Evolutionary conservation across 805 yeast species (phyloP).

Genomic region (Ogataea nonfermentans): DNA sequence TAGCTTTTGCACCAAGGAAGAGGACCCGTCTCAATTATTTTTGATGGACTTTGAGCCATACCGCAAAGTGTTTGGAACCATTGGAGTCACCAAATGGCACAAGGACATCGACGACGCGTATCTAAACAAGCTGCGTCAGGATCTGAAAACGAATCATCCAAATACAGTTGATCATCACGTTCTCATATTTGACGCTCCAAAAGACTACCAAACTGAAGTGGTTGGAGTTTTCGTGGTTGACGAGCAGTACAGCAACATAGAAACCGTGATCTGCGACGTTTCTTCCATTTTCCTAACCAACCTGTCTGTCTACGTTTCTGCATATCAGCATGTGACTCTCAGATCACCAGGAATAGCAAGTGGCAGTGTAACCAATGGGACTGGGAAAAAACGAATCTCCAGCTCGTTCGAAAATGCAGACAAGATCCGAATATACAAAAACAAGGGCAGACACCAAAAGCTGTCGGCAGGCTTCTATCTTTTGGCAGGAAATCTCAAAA

Average conservation of each 20-base stretch:
- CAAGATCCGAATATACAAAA: slow-evolving; percentile 39
- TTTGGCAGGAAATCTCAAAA: slow-evolving; percentile 73
- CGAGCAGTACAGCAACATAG: slow-evolving; percentile 35
- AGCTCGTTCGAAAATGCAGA: slow-evolving; percentile 36
- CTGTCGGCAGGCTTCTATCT: slow-evolving; percentile 73
- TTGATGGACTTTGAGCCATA: slow-evolving; percentile 89
- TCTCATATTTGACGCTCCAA: slow-evolving; percentile 53
- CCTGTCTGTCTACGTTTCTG: slow-evolving; percentile 65
- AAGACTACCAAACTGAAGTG: slow-evolving; percentile 3
- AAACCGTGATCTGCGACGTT: slow-evolving; percentile 72
- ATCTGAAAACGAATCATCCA: slow-evolving; percentile 48
- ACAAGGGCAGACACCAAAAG: slow-evolving; percentile 73
- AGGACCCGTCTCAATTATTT: slow-evolving; percentile 46
- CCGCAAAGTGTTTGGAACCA: slow-evolving; percentile 67
- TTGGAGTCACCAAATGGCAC: slow-evolving; percentile 42
- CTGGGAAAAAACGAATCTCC: slow-evolving; percentile 28
- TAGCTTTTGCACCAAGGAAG: slow-evolving; percentile 54
- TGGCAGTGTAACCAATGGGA: slow-evolving; percentile 19
- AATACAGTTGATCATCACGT: slow-evolving; percentile 53
- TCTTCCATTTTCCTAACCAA: slow-evolving; percentile 60
- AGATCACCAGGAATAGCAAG: slow-evolving; percentile 68
- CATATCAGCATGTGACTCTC: slow-evolving; percentile 75
- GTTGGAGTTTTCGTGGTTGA: slow-evolving; percentile 21
- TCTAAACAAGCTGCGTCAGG: slow-evolving; percentile 31
- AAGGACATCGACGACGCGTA: slow-evolving; percentile 24